Percentiles rank a stretch among this genome's conserved stretches.
phyloP scores from a whole-genome alignment of 495 filamentous ascomycete species.

The Xylaria longipes region DNA sequence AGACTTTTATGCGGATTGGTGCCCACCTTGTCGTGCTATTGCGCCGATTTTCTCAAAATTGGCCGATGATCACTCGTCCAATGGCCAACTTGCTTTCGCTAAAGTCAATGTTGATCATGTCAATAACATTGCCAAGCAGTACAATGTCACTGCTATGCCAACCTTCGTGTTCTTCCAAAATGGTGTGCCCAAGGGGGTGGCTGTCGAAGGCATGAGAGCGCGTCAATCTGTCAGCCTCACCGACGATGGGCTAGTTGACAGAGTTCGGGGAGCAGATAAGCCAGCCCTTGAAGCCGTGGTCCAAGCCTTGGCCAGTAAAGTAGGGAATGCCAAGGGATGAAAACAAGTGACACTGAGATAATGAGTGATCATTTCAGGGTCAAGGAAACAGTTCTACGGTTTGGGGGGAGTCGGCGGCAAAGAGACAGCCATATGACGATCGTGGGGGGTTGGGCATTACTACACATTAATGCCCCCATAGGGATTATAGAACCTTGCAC shows the following conservation, averaged over 20 bases:
- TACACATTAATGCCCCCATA: too few species aligned
- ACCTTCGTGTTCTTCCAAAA: conserved; percentile 86
- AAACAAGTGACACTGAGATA: not conserved
- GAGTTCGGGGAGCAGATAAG: conserved; percentile 8
- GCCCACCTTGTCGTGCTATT: conserved; percentile 71
- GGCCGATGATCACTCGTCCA: conserved; percentile 48
- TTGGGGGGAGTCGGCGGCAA: too few species aligned
- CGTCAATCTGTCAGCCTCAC: not conserved
- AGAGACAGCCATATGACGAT: too few species aligned
- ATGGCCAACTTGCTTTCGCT: conserved; percentile 57
- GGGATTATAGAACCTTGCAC: too few species aligned
- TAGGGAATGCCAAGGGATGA: not conserved
- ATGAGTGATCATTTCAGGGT: not conserved
- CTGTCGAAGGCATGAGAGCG: not conserved
- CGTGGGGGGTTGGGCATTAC: too few species aligned
- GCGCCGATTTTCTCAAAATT: conserved; percentile 62
- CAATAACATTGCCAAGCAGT: conserved; percentile 53
- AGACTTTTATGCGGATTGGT: conserved; percentile 67
- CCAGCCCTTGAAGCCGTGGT: conserved; percentile 13
- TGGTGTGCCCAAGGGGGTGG: conserved; percentile 39
- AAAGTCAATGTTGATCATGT: conserved; percentile 64
- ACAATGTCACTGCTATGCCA: conserved; percentile 67
- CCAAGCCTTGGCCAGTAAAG: conserved; percentile 2
- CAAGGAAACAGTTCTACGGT: too few species aligned
- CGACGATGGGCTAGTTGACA: conserved; percentile 1